These are phyloP conservation scores for Colletotrichum echinochloae DNA, from an alignment of 2,329 filamentous ascomycete species.

Conservation along the genomic window DNA sequence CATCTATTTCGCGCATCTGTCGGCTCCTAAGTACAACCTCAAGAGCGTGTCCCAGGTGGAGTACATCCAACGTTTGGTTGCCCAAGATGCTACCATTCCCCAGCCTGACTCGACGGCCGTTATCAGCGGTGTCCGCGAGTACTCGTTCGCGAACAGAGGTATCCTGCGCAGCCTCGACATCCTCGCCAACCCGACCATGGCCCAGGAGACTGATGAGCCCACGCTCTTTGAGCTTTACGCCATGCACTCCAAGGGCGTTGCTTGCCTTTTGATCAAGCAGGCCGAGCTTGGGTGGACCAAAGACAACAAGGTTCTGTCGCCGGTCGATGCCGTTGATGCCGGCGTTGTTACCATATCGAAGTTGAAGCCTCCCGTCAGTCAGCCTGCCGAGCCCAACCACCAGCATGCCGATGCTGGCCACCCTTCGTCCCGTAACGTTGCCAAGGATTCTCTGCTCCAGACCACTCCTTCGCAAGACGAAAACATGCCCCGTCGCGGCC, in stretches of 20 bases:
- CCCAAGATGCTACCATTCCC: constrained; percentile 78
- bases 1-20: constrained; percentile 96
- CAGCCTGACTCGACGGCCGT: constrained; percentile 95
- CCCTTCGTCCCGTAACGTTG: constrained; percentile 46
- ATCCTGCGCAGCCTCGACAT: constrained; percentile 91
- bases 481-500: constrained; percentile 48
- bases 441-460: constrained; percentile 52
- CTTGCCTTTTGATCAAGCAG: constrained; percentile 86
- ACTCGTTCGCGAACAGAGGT: constrained; percentile 89
- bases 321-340: constrained; percentile 80
- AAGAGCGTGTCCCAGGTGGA: constrained; percentile 86
- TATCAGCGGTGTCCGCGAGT: constrained; percentile 95
- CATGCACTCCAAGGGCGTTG: constrained; percentile 98
- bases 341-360: constrained; percentile 82
- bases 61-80: constrained; percentile 83
- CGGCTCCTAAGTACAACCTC: constrained; percentile 91
- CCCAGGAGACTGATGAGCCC: constrained; percentile 74
- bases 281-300: constrained; percentile 91
- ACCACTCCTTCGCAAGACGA: constrained; percentile 46
- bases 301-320: constrained; percentile 86
- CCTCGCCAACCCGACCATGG: constrained; percentile 76
- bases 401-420: constrained; percentile 46
- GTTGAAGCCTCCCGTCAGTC: constrained; percentile 67
- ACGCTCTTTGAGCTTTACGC: constrained; percentile 94
- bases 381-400: constrained; percentile 58